These are phyloP conservation scores for Durusdinium trenchii DNA, from an alignment of 73 alveolate genomes.

Conservation along the genomic window DNA sequence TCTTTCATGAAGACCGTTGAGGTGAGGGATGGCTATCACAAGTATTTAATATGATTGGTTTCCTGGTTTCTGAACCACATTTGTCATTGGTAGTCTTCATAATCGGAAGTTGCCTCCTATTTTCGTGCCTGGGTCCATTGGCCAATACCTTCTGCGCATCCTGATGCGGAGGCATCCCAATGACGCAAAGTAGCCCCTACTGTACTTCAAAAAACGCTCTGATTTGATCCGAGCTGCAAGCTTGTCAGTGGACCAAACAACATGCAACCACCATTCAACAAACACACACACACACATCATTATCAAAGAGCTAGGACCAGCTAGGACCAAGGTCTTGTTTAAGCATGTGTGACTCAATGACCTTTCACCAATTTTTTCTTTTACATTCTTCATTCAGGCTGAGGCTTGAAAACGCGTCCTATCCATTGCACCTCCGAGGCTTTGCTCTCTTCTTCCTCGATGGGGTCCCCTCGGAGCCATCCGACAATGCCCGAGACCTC, in stretches of 20 bases:
- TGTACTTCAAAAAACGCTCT: too few species aligned
- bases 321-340: too few species aligned
- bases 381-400: too few species aligned
- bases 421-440: constrained; percentile 47
- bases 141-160: constrained; percentile 85
- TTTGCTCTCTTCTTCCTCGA: constrained; percentile 60
- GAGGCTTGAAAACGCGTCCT: neutral
- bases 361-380: too few species aligned
- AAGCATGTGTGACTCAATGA: too few species aligned
- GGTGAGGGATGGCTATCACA: neutral
- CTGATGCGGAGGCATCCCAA: too few species aligned
- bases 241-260: too few species aligned
- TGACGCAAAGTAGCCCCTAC: neutral
- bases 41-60: neutral
- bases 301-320: too few species aligned
- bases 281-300: too few species aligned
- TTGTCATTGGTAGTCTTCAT: neutral
- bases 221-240: too few species aligned
- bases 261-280: too few species aligned
- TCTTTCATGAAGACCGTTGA: neutral
- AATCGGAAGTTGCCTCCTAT: neutral
- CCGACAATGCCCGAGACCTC: constrained; percentile 90
- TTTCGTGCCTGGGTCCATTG: constrained; percentile 60
- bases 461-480: constrained; percentile 75
- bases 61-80: neutral